Evolutionary conservation across 1,284 basidiomycete genomes (phyloP), one percentile per base, ranked within the genome.

Genomic region (Cronartium ribicola): DNA sequence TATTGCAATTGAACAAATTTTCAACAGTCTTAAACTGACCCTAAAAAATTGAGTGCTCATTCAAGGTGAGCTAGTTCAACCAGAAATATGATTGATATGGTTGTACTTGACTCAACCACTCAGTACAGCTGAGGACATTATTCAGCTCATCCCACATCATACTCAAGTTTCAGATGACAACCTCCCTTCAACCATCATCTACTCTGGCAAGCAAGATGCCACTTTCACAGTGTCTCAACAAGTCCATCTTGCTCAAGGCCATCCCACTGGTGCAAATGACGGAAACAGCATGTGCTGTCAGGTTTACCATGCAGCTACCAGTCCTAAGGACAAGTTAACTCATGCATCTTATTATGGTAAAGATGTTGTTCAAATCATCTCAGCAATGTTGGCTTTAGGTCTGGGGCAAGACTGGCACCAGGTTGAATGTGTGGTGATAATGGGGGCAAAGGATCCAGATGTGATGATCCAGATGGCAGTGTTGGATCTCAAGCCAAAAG

Each of bases 351-450:
- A 46, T 43, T 69, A 61, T 22, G n/a, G 36, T 3, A 46, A 41
- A 39, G 51, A n/a, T 0, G 39, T 22, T 3, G 37, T 69, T 44
- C 57, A 57, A 5, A 36, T 60, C 20, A 39, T 69, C 7, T 68
- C 67, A 2, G 60, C 59, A 20, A 55, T 48, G 6, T 57, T 51
- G 29, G 66, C 66, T 7, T 48, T 67, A 8, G 48, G 66, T 13
- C 48, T 57, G 8, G 66, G 66, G 10, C 46, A 67, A 67, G 55
- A 67, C 48, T 67, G 66, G 66, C 51, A 39, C 37, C 14, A 20
- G 22, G 55, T 67, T 17, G 29, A 37, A n/a, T n/a, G 29, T 10
- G 48, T 67, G 5, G 29, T 55, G n/a, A 55, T 55, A 2, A 6
- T 55, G 29, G 51, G 51, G 29, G 29, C 1, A 29, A 29, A 1